Base-by-base conservation (phyloP, 2,329 filamentous ascomycete species). In the Lachnellula arida region DNA sequence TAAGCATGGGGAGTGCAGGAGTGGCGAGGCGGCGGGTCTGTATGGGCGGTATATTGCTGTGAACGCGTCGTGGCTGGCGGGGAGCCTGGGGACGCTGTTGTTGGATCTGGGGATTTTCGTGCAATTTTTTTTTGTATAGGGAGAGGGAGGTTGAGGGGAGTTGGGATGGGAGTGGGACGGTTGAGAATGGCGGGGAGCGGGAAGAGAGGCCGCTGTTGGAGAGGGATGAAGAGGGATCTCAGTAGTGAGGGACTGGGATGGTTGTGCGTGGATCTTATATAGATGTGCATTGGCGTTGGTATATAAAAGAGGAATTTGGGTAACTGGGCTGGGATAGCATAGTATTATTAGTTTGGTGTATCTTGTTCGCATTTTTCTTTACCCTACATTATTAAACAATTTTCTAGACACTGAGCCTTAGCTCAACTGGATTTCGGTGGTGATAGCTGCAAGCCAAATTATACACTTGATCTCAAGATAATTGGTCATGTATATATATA, bases 41-140 rank as follows among this genome's bases (percentile, higher is more conserved):
- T 97, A 97, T 71, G 84, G 81, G 28, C 77, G 79, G 59, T 97
- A 97, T 74, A 86, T 97, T 32, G 80, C 93, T 7, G 88, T 97
- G 35, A 99, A 97, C 71, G 75, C 91, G 32, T 92, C 88, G 62
- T 99, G 94, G 94, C 68, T 99, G 57, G 78, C 91, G 3, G 94
- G 94, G 1, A 96, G 92, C 70, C 78, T 94, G 49, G 91, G 95
- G 1, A 97, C 93, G 2, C 75, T 97, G 54, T 73, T 94, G 54
- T 74, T 97, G 61, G 94, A 97, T 72, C 77, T 92, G 70, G 84
- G 81, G 28, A 94, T 97, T 3, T 97, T 97, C 72, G 82, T 84
- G 11, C 93, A 97, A 73, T 97, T 96, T 70, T 97, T 97, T 95
- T 70, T 71, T 96, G 68, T 97, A 97, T 71, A 80, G 66, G n/a